Evolutionary conservation across 768 basidiomycete genomes (phyloP), one percentile per base, ranked within the genome.

Genomic region (Amyloporia xantha): DNA sequence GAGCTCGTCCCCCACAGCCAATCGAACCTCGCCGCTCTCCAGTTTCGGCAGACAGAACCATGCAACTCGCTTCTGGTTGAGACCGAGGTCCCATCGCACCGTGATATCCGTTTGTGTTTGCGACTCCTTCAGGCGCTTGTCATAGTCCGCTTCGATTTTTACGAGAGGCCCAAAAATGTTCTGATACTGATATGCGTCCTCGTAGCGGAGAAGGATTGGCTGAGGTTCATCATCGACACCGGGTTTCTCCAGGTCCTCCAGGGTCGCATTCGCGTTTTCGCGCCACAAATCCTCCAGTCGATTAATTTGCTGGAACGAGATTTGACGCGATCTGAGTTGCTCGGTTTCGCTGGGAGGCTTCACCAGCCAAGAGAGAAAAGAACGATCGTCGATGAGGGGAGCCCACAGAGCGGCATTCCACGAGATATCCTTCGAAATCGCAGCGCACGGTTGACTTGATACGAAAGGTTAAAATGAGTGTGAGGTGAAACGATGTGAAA

Each of bases 141-240:
- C 96, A 60, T 97, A 99, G 70, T 99, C 96, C 2, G 96, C 96
- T 63, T 99, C 96, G 58, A 99, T 98, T 72, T 99, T 99, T 67
- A 99, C 96, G 40, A 99, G 79, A 13, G 96, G 96, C 4, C 96
- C 96, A 60, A 98, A 95, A 48, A 99, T 98, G 63, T 99, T 99
- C 71, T 99, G 96, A 65, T 99, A 99, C 61, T 98, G 96, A 62
- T 98, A 99, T 39, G 96, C 96, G 65, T 99, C 96, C 64, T 98
- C 95, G 66, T 99, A 99, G 54, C 84, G 85, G 47, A 88, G 68
- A 20, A 95, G 64, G 53, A 99, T 87, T 5, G 86, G 81, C 64
- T 97, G 93, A 2, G 96, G 93, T 60, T 99, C 96, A 66, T 99
- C 96, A 60, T 99, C 96, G 1, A 97, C 89, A 5, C 94, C 93